Percentiles rank a stretch among this genome's conserved stretches.
These are phyloP conservation scores for Ceratobasidium sp. DNA, from an alignment of 1,284 basidiomycete genomes.

Conservation along the genomic window DNA sequence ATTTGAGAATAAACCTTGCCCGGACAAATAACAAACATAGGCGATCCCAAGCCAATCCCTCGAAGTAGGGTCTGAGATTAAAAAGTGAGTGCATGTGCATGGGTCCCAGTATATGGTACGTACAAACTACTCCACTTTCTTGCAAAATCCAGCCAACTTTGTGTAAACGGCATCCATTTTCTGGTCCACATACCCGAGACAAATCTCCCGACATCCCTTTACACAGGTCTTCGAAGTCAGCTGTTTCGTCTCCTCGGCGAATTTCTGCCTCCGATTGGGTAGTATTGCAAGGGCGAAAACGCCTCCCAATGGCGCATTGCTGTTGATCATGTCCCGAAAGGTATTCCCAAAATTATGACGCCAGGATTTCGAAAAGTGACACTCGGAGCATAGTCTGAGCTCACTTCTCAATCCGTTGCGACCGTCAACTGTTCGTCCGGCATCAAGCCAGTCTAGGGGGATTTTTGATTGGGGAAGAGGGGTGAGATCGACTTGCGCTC, in stretches of 20 bases:
- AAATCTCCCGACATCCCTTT: constrained; percentile 7
- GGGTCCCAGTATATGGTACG: not conserved
- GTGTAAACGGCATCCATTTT: constrained; percentile 20
- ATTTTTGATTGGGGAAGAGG: constrained; percentile 16
- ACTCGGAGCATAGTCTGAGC: constrained; percentile 7
- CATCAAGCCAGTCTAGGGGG: constrained; percentile 10
- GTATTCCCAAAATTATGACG: not conserved
- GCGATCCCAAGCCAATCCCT: not conserved
- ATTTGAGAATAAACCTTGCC: too few relatives aligned
- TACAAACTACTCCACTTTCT: constrained; percentile 20
- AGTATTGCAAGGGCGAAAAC: constrained; percentile 1
- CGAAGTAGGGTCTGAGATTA: not conserved
- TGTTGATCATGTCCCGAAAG: not conserved
- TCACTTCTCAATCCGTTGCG: not conserved
- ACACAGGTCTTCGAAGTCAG: not conserved
- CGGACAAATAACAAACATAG: too few relatives aligned
- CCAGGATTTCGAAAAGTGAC: constrained; percentile 10
- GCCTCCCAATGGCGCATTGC: constrained; percentile 19
- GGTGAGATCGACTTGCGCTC: constrained; percentile 17
- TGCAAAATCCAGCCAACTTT: constrained; percentile 12
- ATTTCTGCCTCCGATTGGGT: not conserved
- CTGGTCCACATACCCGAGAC: constrained; percentile 21
- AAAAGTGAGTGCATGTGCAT: not conserved
- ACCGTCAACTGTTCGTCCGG: not conserved
- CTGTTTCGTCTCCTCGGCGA: constrained; percentile 3